These are phyloP conservation scores for Rhypophila decipiens DNA, from an alignment of 495 filamentous ascomycete species.

Conservation along the genomic window DNA sequence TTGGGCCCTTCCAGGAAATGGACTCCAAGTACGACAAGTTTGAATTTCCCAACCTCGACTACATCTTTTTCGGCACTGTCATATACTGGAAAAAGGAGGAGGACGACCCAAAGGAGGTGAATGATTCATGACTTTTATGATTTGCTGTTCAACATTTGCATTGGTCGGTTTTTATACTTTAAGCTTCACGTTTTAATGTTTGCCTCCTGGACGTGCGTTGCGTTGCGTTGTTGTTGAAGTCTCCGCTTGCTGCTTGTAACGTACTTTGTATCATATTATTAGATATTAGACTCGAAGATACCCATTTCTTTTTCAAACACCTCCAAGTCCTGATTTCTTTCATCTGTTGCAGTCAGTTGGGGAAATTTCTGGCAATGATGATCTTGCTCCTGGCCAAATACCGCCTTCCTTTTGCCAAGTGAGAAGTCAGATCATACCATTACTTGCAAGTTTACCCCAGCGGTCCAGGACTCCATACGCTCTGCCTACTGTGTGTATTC, in stretches of 20 bases:
- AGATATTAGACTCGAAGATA: too few relatives aligned
- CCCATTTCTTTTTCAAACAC: too few relatives aligned
- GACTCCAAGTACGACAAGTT: slow-evolving; percentile 22
- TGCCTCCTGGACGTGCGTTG: not conserved
- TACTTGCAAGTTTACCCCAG: too few relatives aligned
- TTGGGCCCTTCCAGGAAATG: slow-evolving; percentile 20
- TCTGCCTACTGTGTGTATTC: too few relatives aligned
- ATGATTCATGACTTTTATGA: not conserved
- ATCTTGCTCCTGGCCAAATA: too few relatives aligned
- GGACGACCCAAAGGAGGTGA: not conserved
- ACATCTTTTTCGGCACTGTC: slow-evolving; percentile 32
- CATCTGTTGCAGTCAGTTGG: not conserved
- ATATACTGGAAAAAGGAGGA: slow-evolving; percentile 27
- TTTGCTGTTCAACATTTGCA: not conserved
- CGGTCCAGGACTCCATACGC: too few relatives aligned
- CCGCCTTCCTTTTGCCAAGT: too few relatives aligned
- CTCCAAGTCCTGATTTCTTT: too few relatives aligned
- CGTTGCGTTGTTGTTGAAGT: not conserved
- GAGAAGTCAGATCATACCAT: too few relatives aligned
- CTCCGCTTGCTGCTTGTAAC: not conserved
- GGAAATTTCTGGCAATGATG: too few relatives aligned
- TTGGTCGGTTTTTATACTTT: too few relatives aligned
- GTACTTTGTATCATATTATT: not conserved
- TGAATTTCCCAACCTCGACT: slow-evolving; percentile 32
- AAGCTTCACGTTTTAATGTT: not conserved